Conservation (phyloP, 73 alveolate genomes). For the Durusdinium trenchii region DNA sequence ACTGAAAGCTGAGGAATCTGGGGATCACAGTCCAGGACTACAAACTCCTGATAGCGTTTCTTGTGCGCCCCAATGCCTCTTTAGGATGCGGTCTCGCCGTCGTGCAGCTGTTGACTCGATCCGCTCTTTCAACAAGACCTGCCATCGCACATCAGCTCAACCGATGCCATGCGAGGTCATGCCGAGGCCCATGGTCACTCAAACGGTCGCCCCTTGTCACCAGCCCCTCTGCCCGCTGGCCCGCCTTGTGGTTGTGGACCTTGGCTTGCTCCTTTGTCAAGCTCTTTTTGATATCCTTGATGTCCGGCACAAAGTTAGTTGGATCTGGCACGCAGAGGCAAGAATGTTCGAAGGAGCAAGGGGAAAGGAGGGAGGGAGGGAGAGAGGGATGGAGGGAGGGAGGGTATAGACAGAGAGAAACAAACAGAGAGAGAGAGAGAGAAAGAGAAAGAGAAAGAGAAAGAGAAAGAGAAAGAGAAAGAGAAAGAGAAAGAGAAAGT, state of each 20-base stretch:
- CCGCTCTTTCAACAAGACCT: slow-evolving; percentile 64
- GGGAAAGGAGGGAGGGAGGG: background rate
- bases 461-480: background rate
- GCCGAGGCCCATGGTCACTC: background rate
- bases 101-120: background rate
- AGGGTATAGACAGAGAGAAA: background rate
- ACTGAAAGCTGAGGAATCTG: too few species aligned
- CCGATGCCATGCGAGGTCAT: background rate
- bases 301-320: slow-evolving; percentile 5
- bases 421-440: background rate
- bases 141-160: background rate
- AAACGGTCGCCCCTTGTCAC: background rate
- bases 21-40: too few species aligned
- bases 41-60: background rate
- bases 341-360: background rate
- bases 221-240: background rate
- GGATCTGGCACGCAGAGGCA: slow-evolving; percentile 41
- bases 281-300: background rate
- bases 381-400: background rate
- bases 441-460: background rate
- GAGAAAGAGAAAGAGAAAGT: background rate
- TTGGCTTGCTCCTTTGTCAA: slow-evolving; percentile 41
- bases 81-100: background rate
- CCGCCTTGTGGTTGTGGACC: slow-evolving; percentile 72
- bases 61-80: background rate